These are phyloP conservation scores for Phlegmacium glaucopus DNA, from an alignment of 768 basidiomycete species.

Conservation along the genomic window DNA sequence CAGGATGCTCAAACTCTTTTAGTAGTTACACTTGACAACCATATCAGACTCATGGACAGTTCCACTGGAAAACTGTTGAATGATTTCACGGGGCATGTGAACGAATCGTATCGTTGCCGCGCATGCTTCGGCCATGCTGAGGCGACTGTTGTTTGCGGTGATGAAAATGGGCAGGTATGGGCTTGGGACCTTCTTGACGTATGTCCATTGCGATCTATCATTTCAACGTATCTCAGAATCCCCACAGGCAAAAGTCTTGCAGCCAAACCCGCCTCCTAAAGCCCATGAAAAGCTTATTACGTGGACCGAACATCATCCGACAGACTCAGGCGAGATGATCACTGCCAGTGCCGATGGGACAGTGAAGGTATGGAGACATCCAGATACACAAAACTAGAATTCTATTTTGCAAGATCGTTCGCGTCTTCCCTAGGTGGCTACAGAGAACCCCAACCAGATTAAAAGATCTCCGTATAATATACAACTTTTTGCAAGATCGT, in stretches of 20 bases:
- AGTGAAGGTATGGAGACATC: constrained; percentile 81
- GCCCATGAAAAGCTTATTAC: constrained; percentile 83
- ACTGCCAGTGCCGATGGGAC: constrained; percentile 91
- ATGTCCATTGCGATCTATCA: constrained; percentile 13
- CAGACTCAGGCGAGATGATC: constrained; percentile 76
- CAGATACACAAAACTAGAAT: constrained; percentile 19
- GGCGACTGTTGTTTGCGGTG: constrained; percentile 79
- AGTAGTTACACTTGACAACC: constrained; percentile 80
- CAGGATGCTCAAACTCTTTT: constrained; percentile 79
- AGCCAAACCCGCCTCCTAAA: constrained; percentile 72
- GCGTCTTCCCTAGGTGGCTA: too few species aligned
- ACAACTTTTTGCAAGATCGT: not conserved
- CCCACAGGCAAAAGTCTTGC: constrained; percentile 62
- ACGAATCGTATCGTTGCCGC: constrained; percentile 73
- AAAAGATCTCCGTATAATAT: not conserved
- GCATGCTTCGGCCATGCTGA: constrained; percentile 84
- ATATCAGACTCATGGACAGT: constrained; percentile 82
- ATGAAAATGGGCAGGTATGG: constrained; percentile 88
- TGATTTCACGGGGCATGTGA: constrained; percentile 75
- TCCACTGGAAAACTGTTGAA: constrained; percentile 81
- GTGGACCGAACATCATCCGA: constrained; percentile 90
- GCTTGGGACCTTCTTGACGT: constrained; percentile 93
- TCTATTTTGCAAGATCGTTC: not conserved
- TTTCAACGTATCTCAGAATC: constrained; percentile 6
- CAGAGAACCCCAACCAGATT: not conserved